phyloP scores from a whole-genome alignment of 495 filamentous ascomycete genomes.

The Acidomyces sp. region DNA sequence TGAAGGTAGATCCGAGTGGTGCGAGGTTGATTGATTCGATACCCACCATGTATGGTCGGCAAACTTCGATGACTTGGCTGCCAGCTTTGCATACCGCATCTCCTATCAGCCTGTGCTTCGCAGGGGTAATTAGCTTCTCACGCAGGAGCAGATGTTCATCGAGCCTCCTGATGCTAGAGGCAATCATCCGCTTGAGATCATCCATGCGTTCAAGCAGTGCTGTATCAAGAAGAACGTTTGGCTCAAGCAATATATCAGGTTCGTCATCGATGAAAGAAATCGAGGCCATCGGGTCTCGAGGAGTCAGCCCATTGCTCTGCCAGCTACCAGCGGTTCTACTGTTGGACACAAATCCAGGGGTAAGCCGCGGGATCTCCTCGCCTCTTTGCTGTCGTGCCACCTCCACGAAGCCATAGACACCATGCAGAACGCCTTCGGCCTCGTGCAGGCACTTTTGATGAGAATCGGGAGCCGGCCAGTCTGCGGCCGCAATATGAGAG shows the following conservation, averaged over 20 bases:
- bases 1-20: slow-evolving; percentile 55
- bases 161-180: slow-evolving; percentile 66
- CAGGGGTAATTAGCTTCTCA: slow-evolving; percentile 61
- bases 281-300: slow-evolving; percentile 52
- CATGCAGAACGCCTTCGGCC: slow-evolving; percentile 85
- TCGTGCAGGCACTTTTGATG: slow-evolving; percentile 88
- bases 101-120: slow-evolving; percentile 56
- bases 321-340: slow-evolving; percentile 75
- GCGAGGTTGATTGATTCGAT: slow-evolving; percentile 82
- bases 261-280: slow-evolving; percentile 71
- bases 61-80: slow-evolving; percentile 67
- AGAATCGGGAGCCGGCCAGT: slow-evolving; percentile 77
- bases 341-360: slow-evolving; percentile 80
- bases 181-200: slow-evolving; percentile 65
- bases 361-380: slow-evolving; percentile 74
- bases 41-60: slow-evolving; percentile 72
- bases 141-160: slow-evolving; percentile 68
- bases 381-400: slow-evolving; percentile 83
- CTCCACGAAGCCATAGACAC: slow-evolving; percentile 90
- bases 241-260: slow-evolving; percentile 56
- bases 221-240: slow-evolving; percentile 56
- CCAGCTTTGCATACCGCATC: slow-evolving; percentile 63
- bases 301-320: slow-evolving; percentile 75
- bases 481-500: slow-evolving; percentile 92
- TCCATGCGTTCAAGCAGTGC: slow-evolving; percentile 72